phyloP scores from a whole-genome alignment of 768 basidiomycete genomes.

The Cyclocybe aegerita region DNA sequence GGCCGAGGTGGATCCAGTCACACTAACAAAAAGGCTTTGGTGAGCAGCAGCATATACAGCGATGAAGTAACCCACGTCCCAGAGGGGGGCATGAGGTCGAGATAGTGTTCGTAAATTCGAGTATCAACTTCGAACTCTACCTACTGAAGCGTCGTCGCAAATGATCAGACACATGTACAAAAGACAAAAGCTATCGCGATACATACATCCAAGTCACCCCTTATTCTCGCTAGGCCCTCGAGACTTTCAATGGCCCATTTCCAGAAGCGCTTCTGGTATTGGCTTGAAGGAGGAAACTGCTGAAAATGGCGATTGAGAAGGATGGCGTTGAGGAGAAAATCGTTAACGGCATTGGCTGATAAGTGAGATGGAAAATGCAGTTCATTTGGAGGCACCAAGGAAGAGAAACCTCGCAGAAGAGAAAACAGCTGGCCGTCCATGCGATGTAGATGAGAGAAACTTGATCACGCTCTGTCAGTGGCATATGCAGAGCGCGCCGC shows the following conservation, averaged over 20 bases:
- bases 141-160: conserved; percentile 23
- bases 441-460: conserved; percentile 1
- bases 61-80: conserved; percentile 27
- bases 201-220: conserved; percentile 45
- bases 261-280: conserved; percentile 71
- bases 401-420: conserved; percentile 52
- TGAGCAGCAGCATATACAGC: not conserved
- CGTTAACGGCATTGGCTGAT: conserved; percentile 42
- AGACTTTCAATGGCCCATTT: conserved; percentile 64
- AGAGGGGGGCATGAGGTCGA: conserved; percentile 43
- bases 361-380: conserved; percentile 41
- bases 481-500: conserved; percentile 3
- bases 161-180: conserved; percentile 9
- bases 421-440: conserved; percentile 37
- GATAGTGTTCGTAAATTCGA: conserved; percentile 61
- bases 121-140: conserved; percentile 55
- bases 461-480: too few relatives aligned
- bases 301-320: conserved; percentile 53
- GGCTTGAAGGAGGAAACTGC: conserved; percentile 58
- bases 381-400: conserved; percentile 43
- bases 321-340: conserved; percentile 53
- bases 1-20: conserved; percentile 19
- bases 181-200: conserved; percentile 2
- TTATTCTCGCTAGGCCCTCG: conserved; percentile 38
- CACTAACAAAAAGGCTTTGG: conserved; percentile 11